Percentiles rank a stretch among this genome's conserved stretches.
Evolutionary conservation across 306 rosid genomes (phyloP).

Genomic region (Rosa lucieae): DNA sequence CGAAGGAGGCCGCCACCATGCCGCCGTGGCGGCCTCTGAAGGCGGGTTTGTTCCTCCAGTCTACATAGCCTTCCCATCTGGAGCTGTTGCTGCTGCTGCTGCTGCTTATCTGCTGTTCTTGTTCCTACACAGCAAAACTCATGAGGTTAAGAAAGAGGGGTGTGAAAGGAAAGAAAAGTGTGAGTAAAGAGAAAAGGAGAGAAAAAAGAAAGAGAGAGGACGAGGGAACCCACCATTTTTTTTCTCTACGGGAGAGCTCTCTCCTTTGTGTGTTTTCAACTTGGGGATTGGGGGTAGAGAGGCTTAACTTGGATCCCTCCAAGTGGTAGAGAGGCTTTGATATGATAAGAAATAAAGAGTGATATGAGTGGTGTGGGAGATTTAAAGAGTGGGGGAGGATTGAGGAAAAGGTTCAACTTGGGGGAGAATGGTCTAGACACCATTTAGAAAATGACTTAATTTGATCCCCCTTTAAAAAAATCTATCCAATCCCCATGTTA

Average conservation of each 20-base stretch:
- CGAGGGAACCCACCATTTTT: conserved; percentile 47
- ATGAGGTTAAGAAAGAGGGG: neutral
- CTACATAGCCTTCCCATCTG: conserved; percentile 81
- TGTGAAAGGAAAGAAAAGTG: neutral
- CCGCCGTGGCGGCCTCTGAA: conserved; percentile 79
- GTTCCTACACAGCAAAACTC: conserved; percentile 36
- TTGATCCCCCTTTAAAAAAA: conserved; percentile 22
- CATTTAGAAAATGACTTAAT: conserved; percentile 36
- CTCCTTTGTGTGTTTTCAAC: conserved; percentile 6
- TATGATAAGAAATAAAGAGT: conserved; percentile 25
- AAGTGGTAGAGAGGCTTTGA: conserved; percentile 29
- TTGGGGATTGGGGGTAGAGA: conserved; percentile 18
- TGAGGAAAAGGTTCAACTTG: conserved; percentile 6
- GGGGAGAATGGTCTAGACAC: conserved; percentile 38
- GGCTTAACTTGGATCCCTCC: conserved; percentile 28
- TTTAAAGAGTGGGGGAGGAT: conserved; percentile 38
- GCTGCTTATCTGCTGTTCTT: conserved; percentile 36
- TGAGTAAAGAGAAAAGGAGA: neutral
- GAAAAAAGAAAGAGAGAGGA: neutral
- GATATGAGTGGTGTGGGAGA: conserved; percentile 32
- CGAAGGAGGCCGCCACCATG: conserved; percentile 82
- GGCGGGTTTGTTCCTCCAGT: conserved; percentile 81
- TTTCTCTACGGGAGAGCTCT: neutral
- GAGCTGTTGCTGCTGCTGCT: conserved; percentile 17
- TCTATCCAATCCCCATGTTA: conserved; percentile 11